These are phyloP conservation scores for Eucalyptus curtisii DNA, from an alignment of 345 rosid genomes.

Conservation along the genomic window DNA sequence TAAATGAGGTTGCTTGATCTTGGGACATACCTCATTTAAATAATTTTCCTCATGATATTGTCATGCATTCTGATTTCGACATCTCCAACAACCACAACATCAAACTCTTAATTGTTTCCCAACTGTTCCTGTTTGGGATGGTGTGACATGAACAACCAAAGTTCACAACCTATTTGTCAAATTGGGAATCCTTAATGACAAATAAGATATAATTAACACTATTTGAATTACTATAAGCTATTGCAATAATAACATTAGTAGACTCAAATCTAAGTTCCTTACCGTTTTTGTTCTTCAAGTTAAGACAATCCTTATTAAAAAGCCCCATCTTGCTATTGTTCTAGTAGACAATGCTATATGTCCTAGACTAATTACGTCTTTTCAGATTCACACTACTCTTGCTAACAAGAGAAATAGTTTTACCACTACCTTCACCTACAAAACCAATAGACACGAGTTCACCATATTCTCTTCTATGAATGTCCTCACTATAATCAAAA, in stretches of 20 bases:
- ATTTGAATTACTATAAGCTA: neutral
- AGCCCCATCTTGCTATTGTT: fast-evolving
- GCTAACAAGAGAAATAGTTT: neutral
- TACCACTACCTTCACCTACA: neutral
- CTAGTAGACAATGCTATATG: neutral
- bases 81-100: neutral
- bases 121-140: neutral
- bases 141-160: neutral
- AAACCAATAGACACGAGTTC: neutral
- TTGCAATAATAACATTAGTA: conserved; percentile 10
- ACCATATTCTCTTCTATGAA: neutral
- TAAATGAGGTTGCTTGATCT: neutral
- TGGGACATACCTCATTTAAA: neutral
- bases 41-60: neutral
- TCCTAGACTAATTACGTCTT: neutral
- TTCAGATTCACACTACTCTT: neutral
- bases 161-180: neutral
- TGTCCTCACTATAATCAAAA: neutral
- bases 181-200: neutral
- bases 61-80: neutral
- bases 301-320: neutral
- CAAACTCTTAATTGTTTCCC: neutral
- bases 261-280: conserved; percentile 23
- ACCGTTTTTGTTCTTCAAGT: neutral
- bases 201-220: neutral